Evolutionary conservation across 768 basidiomycete genomes (phyloP), one percentile per base, ranked within the genome.

Genomic region (Boletus fagicola): DNA sequence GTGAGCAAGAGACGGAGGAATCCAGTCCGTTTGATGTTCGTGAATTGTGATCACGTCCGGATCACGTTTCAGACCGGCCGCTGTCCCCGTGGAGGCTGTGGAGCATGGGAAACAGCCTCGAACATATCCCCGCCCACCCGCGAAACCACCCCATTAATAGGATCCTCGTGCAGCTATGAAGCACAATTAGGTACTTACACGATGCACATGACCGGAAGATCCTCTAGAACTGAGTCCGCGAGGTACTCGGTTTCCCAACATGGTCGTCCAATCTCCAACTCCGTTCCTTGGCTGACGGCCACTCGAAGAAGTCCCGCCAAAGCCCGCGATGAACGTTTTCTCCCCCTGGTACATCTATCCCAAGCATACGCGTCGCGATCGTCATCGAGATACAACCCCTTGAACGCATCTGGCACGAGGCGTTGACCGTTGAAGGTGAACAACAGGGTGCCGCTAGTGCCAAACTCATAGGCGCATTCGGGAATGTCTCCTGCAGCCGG

Each of bases 341-440:
- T 31, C 31, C 31, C 31, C 31, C 30, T 28, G n/a, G n/a, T n/a
- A 31, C 30, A 7, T 33, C 11, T 12, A 31, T 10, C 33, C 1
- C 33, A 35, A 9, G 84, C 86, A 66, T 83, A 87, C 16, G 84
- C 85, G 62, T 88, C 87, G 47, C 78, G 39, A 22, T 64, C 61
- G 2, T 69, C 67, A 20, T 79, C 77, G 15, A 84, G 62, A 62
- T 86, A 88, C 31, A 84, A 64, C 0, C 86, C 86, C 35, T 35
- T 35, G 13, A 35, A 15, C 35, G 1, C 35, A 15, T 15, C 7
- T 0, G 80, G 78, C 20, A 45, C 26, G 2, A 86, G 77, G 4
- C 81, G 80, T 20, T 65, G 51, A 15, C 86, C 86, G 52, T 88
- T 86, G 64, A 81, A 79, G 2, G 86, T 88, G 75, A 77, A 88